These are phyloP conservation scores for Coprinopsis marcescibilis DNA, from an alignment of 768 basidiomycete species.

Conservation along the genomic window DNA sequence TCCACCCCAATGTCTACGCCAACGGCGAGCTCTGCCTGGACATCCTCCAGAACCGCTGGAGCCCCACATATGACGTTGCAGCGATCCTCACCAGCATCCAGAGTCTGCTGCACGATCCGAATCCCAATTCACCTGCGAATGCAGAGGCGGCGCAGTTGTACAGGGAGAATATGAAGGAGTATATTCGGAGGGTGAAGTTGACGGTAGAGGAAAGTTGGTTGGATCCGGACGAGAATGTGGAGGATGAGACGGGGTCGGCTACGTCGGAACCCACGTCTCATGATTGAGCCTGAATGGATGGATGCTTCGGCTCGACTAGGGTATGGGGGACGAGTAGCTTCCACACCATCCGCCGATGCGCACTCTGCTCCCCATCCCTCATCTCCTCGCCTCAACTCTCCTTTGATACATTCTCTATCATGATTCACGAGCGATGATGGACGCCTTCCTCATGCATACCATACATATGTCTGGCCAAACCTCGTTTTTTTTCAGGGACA, in stretches of 20 bases:
- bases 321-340: not conserved
- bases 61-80: slow-evolving; percentile 97
- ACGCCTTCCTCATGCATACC: too few species aligned
- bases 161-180: slow-evolving; percentile 98
- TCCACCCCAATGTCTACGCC: slow-evolving; percentile 98
- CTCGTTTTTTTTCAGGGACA: too few species aligned
- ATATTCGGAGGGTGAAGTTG: slow-evolving; percentile 85
- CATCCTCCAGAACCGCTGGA: slow-evolving; percentile 98
- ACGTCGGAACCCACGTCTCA: too few species aligned
- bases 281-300: too few species aligned
- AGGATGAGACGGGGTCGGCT: slow-evolving; percentile 12
- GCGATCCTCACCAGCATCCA: slow-evolving; percentile 97
- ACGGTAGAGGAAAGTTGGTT: slow-evolving; percentile 96
- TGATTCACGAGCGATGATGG: too few species aligned
- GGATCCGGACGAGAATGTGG: slow-evolving; percentile 65
- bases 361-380: too few species aligned
- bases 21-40: slow-evolving; percentile 98
- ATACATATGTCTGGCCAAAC: too few species aligned
- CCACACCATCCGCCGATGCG: not conserved
- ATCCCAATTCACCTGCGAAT: slow-evolving; percentile 97
- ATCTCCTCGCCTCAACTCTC: too few species aligned
- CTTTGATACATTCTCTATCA: too few species aligned
- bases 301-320: too few species aligned
- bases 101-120: slow-evolving; percentile 93
- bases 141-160: slow-evolving; percentile 97